Conservation (phyloP, 164 flowering plant genomes). For the Berberis vulgaris region DNA sequence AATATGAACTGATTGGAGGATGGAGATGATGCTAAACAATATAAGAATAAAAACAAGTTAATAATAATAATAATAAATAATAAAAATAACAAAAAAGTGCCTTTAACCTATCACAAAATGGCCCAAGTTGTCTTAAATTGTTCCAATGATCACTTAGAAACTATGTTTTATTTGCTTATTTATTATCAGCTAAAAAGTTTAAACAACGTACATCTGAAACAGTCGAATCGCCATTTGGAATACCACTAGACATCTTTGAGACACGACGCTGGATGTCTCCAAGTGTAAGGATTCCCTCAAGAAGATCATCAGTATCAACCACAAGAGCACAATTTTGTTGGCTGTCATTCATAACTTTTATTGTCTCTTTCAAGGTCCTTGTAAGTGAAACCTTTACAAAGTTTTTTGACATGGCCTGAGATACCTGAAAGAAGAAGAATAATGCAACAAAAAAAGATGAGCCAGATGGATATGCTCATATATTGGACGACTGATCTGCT, state of each 20-base stretch:
- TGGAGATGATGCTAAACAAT: too few relatives aligned
- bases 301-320: slow-evolving; percentile 64
- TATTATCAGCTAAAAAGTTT: not conserved
- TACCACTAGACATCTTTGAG: slow-evolving; percentile 32
- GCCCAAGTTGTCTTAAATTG: too few relatives aligned
- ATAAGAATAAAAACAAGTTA: too few relatives aligned
- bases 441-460: not conserved
- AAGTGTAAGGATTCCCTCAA: slow-evolving; percentile 78
- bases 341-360: slow-evolving; percentile 47
- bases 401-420: slow-evolving; percentile 71
- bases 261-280: slow-evolving; percentile 66
- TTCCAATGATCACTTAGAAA: not conserved
- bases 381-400: slow-evolving; percentile 42
- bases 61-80: too few relatives aligned
- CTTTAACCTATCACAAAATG: too few relatives aligned
- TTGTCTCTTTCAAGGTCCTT: slow-evolving; percentile 53
- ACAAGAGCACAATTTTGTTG: slow-evolving; percentile 65
- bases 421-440: slow-evolving; percentile 44
- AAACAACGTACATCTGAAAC: slow-evolving; percentile 50
- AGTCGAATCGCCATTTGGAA: slow-evolving; percentile 32
- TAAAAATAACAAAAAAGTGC: too few relatives aligned
- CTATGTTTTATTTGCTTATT: not conserved
- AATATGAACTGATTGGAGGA: too few relatives aligned
- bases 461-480: not conserved
- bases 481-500: not conserved